A percentile compares a stretch with the other conserved stretches of the same genome.
phyloP scores from a whole-genome alignment of 2,329 filamentous ascomycete genomes.

The Cladophialophora exuberans region DNA sequence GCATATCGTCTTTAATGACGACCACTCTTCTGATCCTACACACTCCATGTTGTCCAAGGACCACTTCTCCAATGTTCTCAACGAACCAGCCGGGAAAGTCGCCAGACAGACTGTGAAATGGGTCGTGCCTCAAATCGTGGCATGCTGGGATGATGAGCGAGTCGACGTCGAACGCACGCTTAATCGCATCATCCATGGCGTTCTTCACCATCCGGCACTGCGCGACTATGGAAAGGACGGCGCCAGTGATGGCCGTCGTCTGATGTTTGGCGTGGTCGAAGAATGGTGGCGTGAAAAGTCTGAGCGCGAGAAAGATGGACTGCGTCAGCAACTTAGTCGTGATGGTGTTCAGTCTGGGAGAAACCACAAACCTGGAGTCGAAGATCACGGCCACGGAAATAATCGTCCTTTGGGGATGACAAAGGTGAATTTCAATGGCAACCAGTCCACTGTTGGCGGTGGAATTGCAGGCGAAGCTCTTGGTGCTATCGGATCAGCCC shows the following conservation, averaged over 20 bases:
- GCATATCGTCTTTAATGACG: constrained; percentile 82
- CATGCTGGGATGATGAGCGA: constrained; percentile 79
- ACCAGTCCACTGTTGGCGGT: constrained; percentile 27
- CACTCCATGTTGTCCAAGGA: constrained; percentile 97
- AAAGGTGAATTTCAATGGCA: constrained; percentile 32
- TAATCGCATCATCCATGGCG: constrained; percentile 76
- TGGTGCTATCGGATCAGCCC: constrained; percentile 36
- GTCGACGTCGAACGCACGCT: constrained; percentile 71
- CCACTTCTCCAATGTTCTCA: constrained; percentile 88
- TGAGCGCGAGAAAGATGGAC: constrained; percentile 64
- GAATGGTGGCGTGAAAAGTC: constrained; percentile 78
- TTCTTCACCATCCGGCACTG: constrained; percentile 87
- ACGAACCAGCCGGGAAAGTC: constrained; percentile 83
- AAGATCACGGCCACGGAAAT: constrained; percentile 85
- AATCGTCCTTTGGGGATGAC: constrained; percentile 78
- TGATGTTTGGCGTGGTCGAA: constrained; percentile 80
- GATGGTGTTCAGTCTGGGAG: constrained; percentile 74
- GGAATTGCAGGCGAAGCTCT: constrained; percentile 38
- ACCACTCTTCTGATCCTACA: constrained; percentile 76
- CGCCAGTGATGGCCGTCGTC: constrained; percentile 68
- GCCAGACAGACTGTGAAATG: constrained; percentile 79
- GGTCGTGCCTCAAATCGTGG: constrained; percentile 87
- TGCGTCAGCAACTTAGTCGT: constrained; percentile 75
- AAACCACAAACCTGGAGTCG: constrained; percentile 84
- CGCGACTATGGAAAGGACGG: constrained; percentile 71